Evolutionary conservation across 352 stramenopile genomes (phyloP).

Genomic region (Peronospora farinosa): DNA sequence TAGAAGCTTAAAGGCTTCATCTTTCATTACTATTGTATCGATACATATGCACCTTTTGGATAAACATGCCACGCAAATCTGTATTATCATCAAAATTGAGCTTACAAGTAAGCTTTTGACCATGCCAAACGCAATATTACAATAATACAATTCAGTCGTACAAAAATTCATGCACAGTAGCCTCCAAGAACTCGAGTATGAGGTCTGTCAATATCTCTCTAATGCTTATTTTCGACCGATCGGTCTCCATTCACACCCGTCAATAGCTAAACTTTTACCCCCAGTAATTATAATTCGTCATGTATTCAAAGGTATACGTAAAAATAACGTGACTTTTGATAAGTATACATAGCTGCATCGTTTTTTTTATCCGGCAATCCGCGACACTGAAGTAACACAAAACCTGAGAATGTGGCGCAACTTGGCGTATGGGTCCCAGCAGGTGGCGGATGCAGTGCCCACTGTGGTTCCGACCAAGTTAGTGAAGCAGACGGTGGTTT

Average conservation of each 20-base stretch:
- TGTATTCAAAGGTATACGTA: not conserved
- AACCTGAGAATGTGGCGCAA: conserved; percentile 53
- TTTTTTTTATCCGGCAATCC: not conserved
- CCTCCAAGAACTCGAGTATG: conserved; percentile 75
- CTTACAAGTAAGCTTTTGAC: not conserved
- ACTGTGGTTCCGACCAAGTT: conserved; percentile 50
- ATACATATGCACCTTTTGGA: conserved; percentile 40
- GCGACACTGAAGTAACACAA: not conserved
- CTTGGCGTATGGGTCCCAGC: conserved; percentile 77
- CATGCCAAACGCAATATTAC: not conserved
- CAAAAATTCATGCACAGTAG: conserved; percentile 71
- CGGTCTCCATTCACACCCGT: conserved; percentile 19
- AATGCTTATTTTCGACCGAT: conserved; percentile 11
- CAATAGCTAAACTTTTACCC: not conserved
- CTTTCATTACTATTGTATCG: not conserved
- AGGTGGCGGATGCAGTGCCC: conserved; percentile 58
- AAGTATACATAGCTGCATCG: not conserved
- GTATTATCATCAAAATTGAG: conserved; percentile 9
- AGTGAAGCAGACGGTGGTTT: conserved; percentile 50
- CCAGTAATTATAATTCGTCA: not conserved
- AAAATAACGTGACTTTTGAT: not conserved
- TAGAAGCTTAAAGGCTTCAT: not conserved
- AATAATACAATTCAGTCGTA: conserved; percentile 13
- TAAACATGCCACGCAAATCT: conserved; percentile 58
- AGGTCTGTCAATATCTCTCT: conserved; percentile 43